Conservation (phyloP, 2,329 filamentous ascomycete species). For the Trichoderma endophyticum region DNA sequence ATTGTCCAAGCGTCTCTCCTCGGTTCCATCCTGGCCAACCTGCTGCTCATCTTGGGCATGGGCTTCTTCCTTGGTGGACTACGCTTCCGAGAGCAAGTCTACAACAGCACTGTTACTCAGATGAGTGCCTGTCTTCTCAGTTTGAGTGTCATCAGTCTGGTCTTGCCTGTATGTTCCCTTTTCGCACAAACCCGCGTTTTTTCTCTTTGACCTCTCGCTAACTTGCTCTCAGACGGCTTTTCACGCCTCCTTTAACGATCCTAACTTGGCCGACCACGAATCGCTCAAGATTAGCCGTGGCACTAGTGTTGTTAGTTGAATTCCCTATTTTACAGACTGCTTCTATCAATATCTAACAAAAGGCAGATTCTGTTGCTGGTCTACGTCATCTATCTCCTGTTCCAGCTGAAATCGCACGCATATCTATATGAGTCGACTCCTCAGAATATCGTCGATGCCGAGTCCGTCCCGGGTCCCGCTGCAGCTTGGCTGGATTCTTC, state of each 20-base stretch:
- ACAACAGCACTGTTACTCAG: constrained; percentile 92
- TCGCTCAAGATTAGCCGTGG: constrained; percentile 85
- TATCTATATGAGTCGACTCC: constrained; percentile 93
- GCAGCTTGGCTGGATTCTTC: constrained; percentile 78
- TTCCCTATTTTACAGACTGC: neutral
- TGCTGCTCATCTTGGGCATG: constrained; percentile 89
- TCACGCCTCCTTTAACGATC: constrained; percentile 75
- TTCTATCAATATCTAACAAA: neutral
- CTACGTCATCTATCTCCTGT: constrained; percentile 79
- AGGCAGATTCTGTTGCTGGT: constrained; percentile 69
- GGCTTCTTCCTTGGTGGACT: constrained; percentile 83
- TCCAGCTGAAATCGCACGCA: constrained; percentile 87
- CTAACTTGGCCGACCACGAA: constrained; percentile 59
- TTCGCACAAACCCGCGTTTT: neutral
- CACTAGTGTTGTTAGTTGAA: constrained; percentile 70
- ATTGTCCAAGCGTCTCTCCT: constrained; percentile 89
- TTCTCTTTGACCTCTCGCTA: constrained; percentile 32
- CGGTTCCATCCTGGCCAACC: constrained; percentile 84
- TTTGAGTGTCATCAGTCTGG: constrained; percentile 82
- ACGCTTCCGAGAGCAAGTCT: constrained; percentile 86
- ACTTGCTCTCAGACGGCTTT: constrained; percentile 66
- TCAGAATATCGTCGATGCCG: constrained; percentile 88
- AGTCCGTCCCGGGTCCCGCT: constrained; percentile 79
- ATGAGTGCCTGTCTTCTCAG: constrained; percentile 94
- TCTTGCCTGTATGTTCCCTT: constrained; percentile 63